Conservation (phyloP, 371 early-diverging fungal species). For the Mortierella sp. region DNA sequence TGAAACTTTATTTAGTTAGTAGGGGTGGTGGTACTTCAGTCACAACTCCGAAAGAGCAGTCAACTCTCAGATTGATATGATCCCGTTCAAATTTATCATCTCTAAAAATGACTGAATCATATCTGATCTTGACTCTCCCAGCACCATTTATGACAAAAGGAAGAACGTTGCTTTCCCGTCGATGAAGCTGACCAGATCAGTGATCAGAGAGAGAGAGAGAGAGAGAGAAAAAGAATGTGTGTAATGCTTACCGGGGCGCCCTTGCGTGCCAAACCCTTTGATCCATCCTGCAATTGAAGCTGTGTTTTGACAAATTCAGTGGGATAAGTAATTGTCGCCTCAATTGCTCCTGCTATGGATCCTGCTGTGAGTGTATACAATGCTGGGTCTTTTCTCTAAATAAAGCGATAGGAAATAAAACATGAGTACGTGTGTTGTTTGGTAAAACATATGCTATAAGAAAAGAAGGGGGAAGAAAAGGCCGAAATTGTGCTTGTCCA, state of each 20-base stretch:
- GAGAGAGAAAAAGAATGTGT: too few species aligned
- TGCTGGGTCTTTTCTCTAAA: slow-evolving; percentile 27
- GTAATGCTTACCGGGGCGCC: slow-evolving; percentile 34
- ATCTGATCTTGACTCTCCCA: not conserved
- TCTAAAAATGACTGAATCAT: slow-evolving; percentile 1
- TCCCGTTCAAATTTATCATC: not conserved
- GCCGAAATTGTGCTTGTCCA: not conserved
- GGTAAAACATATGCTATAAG: too few species aligned
- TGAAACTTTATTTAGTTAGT: not conserved
- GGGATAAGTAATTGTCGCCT: slow-evolving; percentile 90
- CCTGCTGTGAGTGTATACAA: slow-evolving; percentile 81
- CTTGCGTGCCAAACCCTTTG: slow-evolving; percentile 23
- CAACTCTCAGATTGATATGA: slow-evolving; percentile 3
- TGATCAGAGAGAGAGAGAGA: too few species aligned
- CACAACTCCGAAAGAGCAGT: slow-evolving; percentile 2
- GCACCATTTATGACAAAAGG: not conserved
- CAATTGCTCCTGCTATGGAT: slow-evolving; percentile 89
- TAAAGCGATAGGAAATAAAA: not conserved
- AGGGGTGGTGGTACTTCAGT: not conserved
- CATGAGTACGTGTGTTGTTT: not conserved
- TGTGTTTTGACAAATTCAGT: slow-evolving; percentile 96
- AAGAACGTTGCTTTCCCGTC: not conserved
- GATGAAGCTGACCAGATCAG: not conserved
- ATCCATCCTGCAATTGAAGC: slow-evolving; percentile 72
- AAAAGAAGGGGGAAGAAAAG: not conserved